Evolutionary conservation across 2,329 filamentous ascomycete species (phyloP).

Genomic region (Rhinocladiella mackenziei): DNA sequence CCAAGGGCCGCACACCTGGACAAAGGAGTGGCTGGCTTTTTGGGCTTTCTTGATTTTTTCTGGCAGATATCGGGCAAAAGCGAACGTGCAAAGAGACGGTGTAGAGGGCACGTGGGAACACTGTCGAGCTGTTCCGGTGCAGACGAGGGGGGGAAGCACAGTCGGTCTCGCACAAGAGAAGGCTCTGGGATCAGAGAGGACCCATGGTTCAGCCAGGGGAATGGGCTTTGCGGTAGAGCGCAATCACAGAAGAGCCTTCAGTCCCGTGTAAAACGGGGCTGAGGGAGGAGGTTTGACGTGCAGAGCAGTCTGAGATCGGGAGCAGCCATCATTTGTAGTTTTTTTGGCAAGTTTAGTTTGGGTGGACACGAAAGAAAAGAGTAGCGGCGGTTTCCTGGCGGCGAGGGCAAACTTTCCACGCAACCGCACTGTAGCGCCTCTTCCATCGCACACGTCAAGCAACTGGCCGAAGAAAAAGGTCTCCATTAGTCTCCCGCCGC

Average conservation of each 20-base stretch:
- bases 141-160: slow-evolving; percentile 20
- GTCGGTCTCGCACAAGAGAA: slow-evolving; percentile 19
- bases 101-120: slow-evolving; percentile 22
- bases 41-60: slow-evolving; percentile 4
- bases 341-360: slow-evolving; percentile 11
- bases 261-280: slow-evolving; percentile 44
- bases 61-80: slow-evolving; percentile 5
- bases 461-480: no score
- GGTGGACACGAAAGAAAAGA: slow-evolving; percentile 9
- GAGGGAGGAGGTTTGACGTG: slow-evolving; percentile 31
- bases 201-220: slow-evolving; percentile 28
- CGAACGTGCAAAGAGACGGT: slow-evolving; percentile 21
- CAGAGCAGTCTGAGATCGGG: slow-evolving; percentile 20
- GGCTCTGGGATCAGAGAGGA: slow-evolving; percentile 29
- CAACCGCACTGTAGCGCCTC: no score
- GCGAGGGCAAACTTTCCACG: no score
- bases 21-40: slow-evolving; percentile 4
- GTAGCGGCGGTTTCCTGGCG: slow-evolving; percentile 13
- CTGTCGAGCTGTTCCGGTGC: slow-evolving; percentile 24
- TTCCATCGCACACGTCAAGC: no score
- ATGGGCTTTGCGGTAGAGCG: slow-evolving; percentile 18
- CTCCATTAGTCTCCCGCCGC: neutral
- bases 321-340: slow-evolving; percentile 26
- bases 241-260: slow-evolving; percentile 37
- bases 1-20: slow-evolving; percentile 3